Conservation (phyloP, 2,329 filamentous ascomycete genomes). For the Aspergillus transmontanensis region DNA sequence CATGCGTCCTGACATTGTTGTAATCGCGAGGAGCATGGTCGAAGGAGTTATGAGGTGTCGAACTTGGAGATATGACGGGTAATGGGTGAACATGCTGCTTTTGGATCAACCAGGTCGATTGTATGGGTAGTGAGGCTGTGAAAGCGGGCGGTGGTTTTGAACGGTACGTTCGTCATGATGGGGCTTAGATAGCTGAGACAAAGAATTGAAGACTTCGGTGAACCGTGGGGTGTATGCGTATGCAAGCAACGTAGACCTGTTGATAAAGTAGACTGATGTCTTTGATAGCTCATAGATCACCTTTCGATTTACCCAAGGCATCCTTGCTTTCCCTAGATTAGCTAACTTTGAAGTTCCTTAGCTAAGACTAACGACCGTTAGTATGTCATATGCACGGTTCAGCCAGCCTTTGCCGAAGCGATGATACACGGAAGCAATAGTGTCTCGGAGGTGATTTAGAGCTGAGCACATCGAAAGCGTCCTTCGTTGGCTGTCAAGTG, state of each 20-base stretch:
- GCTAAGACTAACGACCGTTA: background rate
- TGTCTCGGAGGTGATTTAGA: background rate
- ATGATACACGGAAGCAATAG: background rate
- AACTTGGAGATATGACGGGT: background rate
- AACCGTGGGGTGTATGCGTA: background rate
- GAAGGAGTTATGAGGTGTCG: background rate
- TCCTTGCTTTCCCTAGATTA: background rate
- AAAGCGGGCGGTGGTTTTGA: background rate
- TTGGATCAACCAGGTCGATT: too few relatives aligned
- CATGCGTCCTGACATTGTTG: background rate
- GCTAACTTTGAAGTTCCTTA: background rate
- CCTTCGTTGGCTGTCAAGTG: background rate
- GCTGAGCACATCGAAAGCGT: background rate
- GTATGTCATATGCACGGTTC: background rate
- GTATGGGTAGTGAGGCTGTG: background rate
- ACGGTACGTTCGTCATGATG: background rate
- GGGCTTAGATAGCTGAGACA: background rate
- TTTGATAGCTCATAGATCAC: background rate
- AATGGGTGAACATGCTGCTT: background rate
- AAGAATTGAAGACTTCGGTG: background rate
- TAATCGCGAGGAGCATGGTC: background rate
- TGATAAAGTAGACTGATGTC: background rate
- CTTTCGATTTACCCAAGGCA: background rate
- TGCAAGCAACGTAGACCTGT: background rate
- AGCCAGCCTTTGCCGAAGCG: background rate